Percentiles rank a stretch among this genome's conserved stretches.
These are phyloP conservation scores for Verticillium nubilum DNA, from an alignment of 2,329 filamentous ascomycete species.

Conservation along the genomic window DNA sequence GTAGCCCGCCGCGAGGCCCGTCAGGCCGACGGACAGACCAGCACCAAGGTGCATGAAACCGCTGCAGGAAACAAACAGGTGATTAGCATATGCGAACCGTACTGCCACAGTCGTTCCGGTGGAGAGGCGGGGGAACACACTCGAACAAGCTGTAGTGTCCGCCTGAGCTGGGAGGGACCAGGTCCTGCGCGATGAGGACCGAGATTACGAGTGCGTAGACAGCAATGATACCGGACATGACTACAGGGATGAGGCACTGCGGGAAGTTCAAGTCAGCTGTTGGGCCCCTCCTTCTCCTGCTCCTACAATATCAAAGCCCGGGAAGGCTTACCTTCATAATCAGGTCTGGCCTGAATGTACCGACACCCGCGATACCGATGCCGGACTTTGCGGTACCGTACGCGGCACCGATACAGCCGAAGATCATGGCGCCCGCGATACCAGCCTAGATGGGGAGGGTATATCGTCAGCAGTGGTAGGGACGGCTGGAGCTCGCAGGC, in stretches of 20 bases:
- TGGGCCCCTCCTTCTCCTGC: too few species aligned
- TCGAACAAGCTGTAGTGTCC: constrained; percentile 77
- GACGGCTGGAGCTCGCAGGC: neutral
- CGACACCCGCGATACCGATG: constrained; percentile 81
- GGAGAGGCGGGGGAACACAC: constrained; percentile 37
- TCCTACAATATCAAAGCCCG: too few species aligned
- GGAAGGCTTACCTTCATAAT: constrained; percentile 72
- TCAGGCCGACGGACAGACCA: constrained; percentile 85
- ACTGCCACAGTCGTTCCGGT: neutral
- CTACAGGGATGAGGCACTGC: constrained; percentile 77
- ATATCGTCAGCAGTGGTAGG: constrained; percentile 1
- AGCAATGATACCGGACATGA: constrained; percentile 99
- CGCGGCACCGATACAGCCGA: constrained; percentile 74
- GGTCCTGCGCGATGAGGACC: constrained; percentile 89
- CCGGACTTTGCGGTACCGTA: constrained; percentile 86
- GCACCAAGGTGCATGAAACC: constrained; percentile 93
- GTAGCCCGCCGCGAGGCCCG: constrained; percentile 90
- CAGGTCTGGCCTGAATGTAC: constrained; percentile 77
- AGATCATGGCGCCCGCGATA: constrained; percentile 77
- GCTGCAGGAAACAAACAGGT: constrained; percentile 32
- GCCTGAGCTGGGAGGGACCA: constrained; percentile 62
- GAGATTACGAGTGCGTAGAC: constrained; percentile 97
- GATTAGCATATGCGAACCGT: constrained; percentile 4
- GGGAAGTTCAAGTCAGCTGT: neutral
- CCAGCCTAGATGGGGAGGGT: constrained; percentile 49